phyloP scores from a whole-genome alignment of 1,139 yeast species.

The Taiozyma sp. region DNA sequence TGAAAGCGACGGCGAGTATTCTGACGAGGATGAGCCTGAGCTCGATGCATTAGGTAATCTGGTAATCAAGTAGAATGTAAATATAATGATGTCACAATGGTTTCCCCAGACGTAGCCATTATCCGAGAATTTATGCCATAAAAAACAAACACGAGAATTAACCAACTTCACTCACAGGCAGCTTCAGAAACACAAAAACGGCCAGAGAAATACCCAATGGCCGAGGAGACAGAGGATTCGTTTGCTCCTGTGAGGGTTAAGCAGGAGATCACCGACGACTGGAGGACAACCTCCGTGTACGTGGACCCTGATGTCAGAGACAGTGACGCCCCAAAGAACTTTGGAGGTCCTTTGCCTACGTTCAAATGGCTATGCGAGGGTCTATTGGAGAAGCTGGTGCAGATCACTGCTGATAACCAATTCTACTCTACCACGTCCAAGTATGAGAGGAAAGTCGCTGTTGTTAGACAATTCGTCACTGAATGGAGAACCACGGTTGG shows the following conservation, averaged over 20 bases:
- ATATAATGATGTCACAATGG: background rate
- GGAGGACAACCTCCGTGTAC: conserved; percentile 3
- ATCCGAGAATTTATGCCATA: background rate
- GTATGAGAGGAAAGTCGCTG: conserved; percentile 32
- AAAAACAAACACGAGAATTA: background rate
- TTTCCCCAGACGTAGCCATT: background rate
- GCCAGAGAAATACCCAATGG: background rate
- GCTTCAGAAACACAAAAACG: background rate
- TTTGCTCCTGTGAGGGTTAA: background rate
- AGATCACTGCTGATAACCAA: conserved; percentile 5
- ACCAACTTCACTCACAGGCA: background rate
- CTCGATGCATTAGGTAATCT: conserved; percentile 25
- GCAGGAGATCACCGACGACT: conserved; percentile 5
- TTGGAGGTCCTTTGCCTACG: conserved; percentile 29
- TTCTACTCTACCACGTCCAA: conserved; percentile 7
- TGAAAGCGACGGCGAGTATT: conserved; percentile 23
- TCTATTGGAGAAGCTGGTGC: conserved; percentile 25
- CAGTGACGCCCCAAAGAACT: conserved; percentile 12
- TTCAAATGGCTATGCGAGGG: conserved; percentile 32
- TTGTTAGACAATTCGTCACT: conserved; percentile 43
- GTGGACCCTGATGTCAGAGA: conserved; percentile 2
- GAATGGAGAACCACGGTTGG: conserved; percentile 69
- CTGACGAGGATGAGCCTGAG: conserved; percentile 15
- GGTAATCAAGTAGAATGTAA: conserved; percentile 3
- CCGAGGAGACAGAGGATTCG: background rate